Evolutionary conservation across 192 early-diverging fungal species (phyloP).

Genomic region (Gryganskiella cystojenkinii): DNA sequence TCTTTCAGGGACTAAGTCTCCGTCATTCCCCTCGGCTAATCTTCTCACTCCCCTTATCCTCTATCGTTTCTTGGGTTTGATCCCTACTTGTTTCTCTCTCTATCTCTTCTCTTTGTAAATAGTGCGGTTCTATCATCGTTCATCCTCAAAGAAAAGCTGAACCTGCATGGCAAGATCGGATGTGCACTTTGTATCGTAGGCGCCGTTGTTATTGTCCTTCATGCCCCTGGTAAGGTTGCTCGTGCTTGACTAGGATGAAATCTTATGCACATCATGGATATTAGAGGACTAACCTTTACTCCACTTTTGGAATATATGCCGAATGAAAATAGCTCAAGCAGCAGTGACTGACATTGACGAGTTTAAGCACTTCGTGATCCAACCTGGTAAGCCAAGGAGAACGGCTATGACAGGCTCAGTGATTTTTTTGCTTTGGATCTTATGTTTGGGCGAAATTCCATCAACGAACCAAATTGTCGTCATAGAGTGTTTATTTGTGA

Average conservation of each 20-base stretch:
- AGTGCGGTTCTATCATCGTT: slow-evolving; percentile 71
- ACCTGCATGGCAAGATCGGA: slow-evolving; percentile 71
- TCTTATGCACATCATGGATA: neutral
- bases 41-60: no score
- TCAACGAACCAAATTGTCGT: no score
- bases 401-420: neutral
- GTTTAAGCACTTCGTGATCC: slow-evolving; percentile 72
- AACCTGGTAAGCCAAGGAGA: slow-evolving; percentile 57
- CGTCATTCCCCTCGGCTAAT: no score
- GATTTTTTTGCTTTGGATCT: neutral
- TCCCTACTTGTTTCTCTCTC: neutral
- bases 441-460: no score
- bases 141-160: slow-evolving; percentile 73
- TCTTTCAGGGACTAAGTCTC: no score
- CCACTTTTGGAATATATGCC: no score
- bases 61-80: no score
- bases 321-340: slow-evolving; percentile 60
- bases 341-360: slow-evolving; percentile 80
- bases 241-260: neutral
- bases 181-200: slow-evolving; percentile 73
- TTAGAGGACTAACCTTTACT: neutral
- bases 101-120: neutral
- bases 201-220: slow-evolving; percentile 62
- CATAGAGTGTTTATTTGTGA: no score
- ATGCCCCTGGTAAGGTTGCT: slow-evolving; percentile 57